These are phyloP conservation scores for Allantophomopsis cytisporea DNA, from an alignment of 2,329 filamentous ascomycete species.

Conservation along the genomic window DNA sequence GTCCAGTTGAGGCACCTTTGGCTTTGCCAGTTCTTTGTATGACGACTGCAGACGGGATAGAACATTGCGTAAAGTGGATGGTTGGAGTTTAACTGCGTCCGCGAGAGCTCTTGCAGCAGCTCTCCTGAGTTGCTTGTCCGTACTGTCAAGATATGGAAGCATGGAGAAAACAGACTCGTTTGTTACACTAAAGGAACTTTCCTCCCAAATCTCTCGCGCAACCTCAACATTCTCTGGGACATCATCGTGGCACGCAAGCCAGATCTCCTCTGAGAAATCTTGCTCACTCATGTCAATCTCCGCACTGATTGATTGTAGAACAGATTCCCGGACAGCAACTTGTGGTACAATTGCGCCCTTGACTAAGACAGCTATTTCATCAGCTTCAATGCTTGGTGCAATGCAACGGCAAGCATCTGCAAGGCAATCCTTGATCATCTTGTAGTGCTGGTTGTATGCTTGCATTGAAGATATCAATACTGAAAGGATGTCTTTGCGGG, in stretches of 20 bases:
- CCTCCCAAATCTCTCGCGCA: conserved; percentile 85
- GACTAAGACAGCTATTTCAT: conserved; percentile 66
- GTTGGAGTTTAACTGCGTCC: conserved; percentile 52
- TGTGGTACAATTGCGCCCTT: conserved; percentile 70
- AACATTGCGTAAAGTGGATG: conserved; percentile 43
- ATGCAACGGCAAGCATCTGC: conserved; percentile 75
- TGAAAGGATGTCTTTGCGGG: conserved; percentile 59
- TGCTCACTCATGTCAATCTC: conserved; percentile 87
- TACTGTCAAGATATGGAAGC: conserved; percentile 66
- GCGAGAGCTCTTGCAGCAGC: conserved; percentile 74
- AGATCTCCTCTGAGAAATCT: conserved; percentile 79
- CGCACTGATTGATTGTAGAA: conserved; percentile 78
- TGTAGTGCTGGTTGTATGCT: conserved; percentile 83
- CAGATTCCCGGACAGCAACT: conserved; percentile 65
- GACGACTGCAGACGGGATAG: conserved; percentile 52
- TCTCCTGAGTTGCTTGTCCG: conserved; percentile 69
- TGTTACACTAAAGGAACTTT: conserved; percentile 65
- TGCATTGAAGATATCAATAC: conserved; percentile 74
- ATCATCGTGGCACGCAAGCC: conserved; percentile 87
- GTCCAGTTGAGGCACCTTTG: conserved; percentile 71
- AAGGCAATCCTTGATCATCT: conserved; percentile 85
- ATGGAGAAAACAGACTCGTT: conserved; percentile 52
- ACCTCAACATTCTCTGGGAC: conserved; percentile 75
- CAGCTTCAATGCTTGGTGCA: conserved; percentile 60
- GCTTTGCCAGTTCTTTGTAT: conserved; percentile 71